phyloP scores from a whole-genome alignment of 352 stramenopile species.

The Globisporangium carolinianum region DNA sequence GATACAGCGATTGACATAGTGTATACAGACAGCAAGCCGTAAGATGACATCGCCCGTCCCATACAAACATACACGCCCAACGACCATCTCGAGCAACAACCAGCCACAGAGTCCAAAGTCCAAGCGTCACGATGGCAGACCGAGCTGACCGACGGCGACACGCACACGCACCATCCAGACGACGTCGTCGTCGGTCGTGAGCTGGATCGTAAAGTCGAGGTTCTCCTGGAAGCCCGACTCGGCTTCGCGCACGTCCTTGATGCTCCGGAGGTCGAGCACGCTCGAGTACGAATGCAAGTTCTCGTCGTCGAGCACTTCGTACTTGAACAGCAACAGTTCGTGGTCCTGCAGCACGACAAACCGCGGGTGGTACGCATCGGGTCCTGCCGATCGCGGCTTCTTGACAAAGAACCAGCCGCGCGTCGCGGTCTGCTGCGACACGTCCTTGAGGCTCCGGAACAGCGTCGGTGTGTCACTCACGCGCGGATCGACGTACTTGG shows the following conservation, averaged over 20 bases:
- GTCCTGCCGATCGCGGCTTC: conserved; percentile 48
- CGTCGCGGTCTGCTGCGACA: conserved; percentile 51
- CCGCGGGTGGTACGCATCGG: conserved; percentile 74
- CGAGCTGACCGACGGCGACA: neutral
- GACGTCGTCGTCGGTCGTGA: conserved; percentile 63
- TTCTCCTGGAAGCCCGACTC: conserved; percentile 78
- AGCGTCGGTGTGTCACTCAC: conserved; percentile 38
- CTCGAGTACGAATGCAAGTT: conserved; percentile 59
- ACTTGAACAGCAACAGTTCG: conserved; percentile 80
- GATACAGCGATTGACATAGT: neutral
- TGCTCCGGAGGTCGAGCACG: conserved; percentile 59
- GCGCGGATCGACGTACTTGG: conserved; percentile 66
- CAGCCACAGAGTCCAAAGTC: neutral
- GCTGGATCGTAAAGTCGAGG: conserved; percentile 80
- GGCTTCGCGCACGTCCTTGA: conserved; percentile 79
- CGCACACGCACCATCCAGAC: conserved; percentile 66
- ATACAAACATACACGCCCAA: too few species aligned
- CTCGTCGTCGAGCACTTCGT: conserved; percentile 73
- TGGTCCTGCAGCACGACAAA: conserved; percentile 82
- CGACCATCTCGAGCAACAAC: too few species aligned
- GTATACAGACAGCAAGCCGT: neutral
- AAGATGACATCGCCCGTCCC: too few species aligned
- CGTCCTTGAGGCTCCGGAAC: conserved; percentile 73
- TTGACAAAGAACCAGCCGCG: conserved; percentile 85
- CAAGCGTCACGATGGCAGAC: neutral